phyloP scores from a whole-genome alignment of 257 asterid species.

The Cordia subcordata region DNA sequence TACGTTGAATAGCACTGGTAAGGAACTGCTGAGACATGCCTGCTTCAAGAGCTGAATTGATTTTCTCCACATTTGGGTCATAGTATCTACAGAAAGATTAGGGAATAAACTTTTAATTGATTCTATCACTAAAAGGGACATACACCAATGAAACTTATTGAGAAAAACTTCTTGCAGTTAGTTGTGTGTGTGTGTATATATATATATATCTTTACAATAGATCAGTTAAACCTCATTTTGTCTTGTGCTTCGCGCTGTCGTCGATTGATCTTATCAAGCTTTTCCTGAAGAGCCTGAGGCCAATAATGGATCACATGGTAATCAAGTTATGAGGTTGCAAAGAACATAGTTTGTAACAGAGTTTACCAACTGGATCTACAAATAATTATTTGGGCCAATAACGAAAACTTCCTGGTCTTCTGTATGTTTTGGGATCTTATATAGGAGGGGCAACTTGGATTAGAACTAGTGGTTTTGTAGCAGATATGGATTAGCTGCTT shows the following conservation, averaged over 20 bases:
- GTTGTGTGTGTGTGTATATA: too few species aligned
- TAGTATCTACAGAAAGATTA: conserved; percentile 24
- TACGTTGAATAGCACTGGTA: conserved; percentile 34
- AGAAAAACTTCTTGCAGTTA: not conserved
- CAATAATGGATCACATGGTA: not conserved
- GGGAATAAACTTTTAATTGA: not conserved
- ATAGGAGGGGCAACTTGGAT: too few species aligned
- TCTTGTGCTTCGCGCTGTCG: conserved; percentile 37
- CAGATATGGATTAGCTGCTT: too few species aligned
- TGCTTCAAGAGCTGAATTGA: conserved; percentile 45
- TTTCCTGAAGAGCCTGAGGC: conserved; percentile 48
- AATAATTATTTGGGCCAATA: too few species aligned
- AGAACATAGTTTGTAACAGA: too few species aligned
- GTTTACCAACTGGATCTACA: too few species aligned
- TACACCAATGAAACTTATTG: not conserved
- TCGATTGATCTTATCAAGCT: conserved; percentile 40
- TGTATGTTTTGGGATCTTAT: too few species aligned
- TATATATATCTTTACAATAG: too few species aligned
- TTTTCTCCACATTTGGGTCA: conserved; percentile 40
- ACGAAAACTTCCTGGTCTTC: too few species aligned
- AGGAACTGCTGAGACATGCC: conserved; percentile 53
- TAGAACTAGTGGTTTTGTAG: too few species aligned
- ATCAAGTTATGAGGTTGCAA: too few species aligned
- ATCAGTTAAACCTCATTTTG: conserved; percentile 43
- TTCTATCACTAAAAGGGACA: conserved; percentile 4